Percentiles rank a stretch among this genome's conserved stretches.
Conservation (phyloP, 768 basidiomycete species). For the Cystobasidium tubakii region DNA sequence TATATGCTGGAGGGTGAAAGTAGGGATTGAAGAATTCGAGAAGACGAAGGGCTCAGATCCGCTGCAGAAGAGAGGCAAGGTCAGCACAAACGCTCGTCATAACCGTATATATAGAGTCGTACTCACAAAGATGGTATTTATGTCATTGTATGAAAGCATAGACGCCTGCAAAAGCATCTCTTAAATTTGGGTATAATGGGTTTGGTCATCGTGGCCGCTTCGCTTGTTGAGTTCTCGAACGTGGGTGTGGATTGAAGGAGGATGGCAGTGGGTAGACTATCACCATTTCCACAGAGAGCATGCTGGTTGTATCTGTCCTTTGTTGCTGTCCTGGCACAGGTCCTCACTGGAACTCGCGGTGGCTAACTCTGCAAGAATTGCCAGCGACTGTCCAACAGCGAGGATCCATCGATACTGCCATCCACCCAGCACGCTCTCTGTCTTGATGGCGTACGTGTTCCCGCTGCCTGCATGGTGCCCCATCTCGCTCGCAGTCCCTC, state of each 20-base stretch:
- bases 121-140: constrained; percentile 26
- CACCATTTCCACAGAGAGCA: neutral
- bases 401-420: neutral
- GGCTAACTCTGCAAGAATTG: constrained; percentile 47
- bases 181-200: constrained; percentile 1
- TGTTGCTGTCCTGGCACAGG: neutral
- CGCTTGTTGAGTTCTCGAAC: neutral
- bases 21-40: neutral
- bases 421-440: constrained; percentile 11
- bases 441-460: constrained; percentile 45
- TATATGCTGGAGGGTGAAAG: neutral
- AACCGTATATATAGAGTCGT: constrained; percentile 52
- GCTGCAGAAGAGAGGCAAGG: constrained; percentile 3
- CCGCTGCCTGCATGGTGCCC: neutral
- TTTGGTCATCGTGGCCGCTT: neutral
- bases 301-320: neutral
- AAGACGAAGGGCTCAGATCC: constrained; percentile 1
- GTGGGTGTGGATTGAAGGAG: constrained; percentile 2
- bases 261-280: neutral
- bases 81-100: constrained; percentile 54
- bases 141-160: constrained; percentile 34
- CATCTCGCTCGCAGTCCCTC: neutral
- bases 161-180: constrained; percentile 27
- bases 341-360: constrained; percentile 25
- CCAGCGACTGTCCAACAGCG: too few species aligned